These are phyloP conservation scores for Loxodes magnus DNA, from an alignment of 73 alveolate genomes.

Conservation along the genomic window DNA sequence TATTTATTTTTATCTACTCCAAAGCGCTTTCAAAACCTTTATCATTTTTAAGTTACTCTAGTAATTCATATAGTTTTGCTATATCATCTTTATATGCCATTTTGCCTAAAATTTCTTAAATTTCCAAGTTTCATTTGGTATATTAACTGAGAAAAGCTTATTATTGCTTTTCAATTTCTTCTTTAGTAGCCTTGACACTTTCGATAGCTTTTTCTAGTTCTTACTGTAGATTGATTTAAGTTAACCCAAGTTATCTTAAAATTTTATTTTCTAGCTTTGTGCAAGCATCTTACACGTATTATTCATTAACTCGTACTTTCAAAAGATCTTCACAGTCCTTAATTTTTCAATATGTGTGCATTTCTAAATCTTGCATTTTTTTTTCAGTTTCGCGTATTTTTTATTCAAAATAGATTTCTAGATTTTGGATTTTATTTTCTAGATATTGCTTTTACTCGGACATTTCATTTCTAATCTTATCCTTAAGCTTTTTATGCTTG, in stretches of 20 bases:
- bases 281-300: constrained; percentile 22
- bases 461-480: constrained; percentile 10
- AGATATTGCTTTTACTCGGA: neutral
- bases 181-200: neutral
- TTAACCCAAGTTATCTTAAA: no score
- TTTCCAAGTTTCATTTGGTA: neutral
- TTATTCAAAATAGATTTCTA: constrained; percentile 4
- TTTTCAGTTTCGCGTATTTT: constrained; percentile 13
- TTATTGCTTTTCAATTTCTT: neutral
- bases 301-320: constrained; percentile 26
- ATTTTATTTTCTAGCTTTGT: neutral
- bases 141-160: neutral
- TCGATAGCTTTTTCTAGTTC: neutral
- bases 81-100: neutral
- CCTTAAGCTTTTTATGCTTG: constrained; percentile 12
- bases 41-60: no score
- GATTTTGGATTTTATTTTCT: neutral
- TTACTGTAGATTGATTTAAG: neutral
- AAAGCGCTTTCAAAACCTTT: no score
- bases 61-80: no score
- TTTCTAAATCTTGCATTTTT: constrained; percentile 30
- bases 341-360: constrained; percentile 45
- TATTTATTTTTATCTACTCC: no score
- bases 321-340: constrained; percentile 54
- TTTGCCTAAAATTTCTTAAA: neutral